These are phyloP conservation scores for Arctostaphylos glauca DNA, from an alignment of 148 eudicot genomes.

Conservation along the genomic window DNA sequence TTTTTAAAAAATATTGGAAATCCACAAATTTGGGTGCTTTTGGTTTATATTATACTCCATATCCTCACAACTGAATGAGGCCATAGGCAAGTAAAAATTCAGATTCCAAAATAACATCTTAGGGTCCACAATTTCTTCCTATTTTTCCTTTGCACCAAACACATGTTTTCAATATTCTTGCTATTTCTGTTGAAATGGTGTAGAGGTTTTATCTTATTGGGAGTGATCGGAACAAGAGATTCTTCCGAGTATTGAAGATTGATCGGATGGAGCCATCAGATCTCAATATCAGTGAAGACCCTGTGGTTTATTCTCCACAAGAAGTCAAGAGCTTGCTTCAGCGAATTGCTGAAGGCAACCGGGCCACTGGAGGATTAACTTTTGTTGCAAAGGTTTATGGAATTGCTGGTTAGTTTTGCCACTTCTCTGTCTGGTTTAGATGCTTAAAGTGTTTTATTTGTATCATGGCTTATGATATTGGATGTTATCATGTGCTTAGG, in stretches of 20 bases:
- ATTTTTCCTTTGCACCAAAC: neutral
- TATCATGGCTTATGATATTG: neutral
- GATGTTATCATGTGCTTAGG: slow-evolving; percentile 27
- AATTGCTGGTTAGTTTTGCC: slow-evolving; percentile 58
- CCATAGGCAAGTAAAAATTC: neutral
- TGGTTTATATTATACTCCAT: no score
- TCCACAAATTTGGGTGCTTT: neutral
- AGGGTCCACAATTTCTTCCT: neutral
- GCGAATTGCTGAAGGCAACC: slow-evolving; percentile 86
- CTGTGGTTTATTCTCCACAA: slow-evolving; percentile 81
- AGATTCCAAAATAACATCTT: neutral
- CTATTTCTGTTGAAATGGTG: neutral
- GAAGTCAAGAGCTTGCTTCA: slow-evolving; percentile 88
- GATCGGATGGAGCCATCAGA: slow-evolving; percentile 91
- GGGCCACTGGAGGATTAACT: slow-evolving; percentile 83
- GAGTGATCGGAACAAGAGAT: slow-evolving; percentile 78
- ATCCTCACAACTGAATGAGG: neutral
- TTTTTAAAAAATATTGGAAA: neutral
- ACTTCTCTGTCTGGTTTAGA: neutral
- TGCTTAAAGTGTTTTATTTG: neutral
- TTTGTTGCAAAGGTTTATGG: slow-evolving; percentile 89
- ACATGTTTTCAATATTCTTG: neutral
- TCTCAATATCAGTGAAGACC: slow-evolving; percentile 86
- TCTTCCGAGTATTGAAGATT: slow-evolving; percentile 81
- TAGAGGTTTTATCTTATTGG: slow-evolving; percentile 92